A percentile compares a stretch with the other conserved stretches of the same genome.
Conservation (phyloP, 257 asterid genomes). For the Paulownia fortunei region DNA sequence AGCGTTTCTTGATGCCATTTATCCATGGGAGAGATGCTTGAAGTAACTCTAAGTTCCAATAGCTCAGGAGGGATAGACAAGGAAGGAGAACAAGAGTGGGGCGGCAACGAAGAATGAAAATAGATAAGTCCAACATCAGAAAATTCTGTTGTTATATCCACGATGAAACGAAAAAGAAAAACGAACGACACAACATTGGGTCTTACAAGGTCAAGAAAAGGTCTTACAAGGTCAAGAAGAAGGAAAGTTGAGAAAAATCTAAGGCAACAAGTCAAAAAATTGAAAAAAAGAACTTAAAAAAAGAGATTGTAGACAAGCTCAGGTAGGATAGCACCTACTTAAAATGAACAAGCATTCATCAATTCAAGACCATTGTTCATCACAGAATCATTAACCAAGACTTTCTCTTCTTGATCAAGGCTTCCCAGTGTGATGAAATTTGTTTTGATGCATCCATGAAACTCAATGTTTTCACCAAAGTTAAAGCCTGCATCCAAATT, state of each 20-base stretch:
- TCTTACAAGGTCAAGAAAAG: constrained; percentile 99
- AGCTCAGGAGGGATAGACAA: constrained; percentile 99
- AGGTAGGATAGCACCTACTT: constrained; percentile 78
- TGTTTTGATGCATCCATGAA: constrained; percentile 29
- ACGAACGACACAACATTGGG: constrained; percentile 27
- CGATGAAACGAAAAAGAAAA: neutral
- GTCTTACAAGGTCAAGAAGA: constrained; percentile 99
- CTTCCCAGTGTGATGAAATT: neutral
- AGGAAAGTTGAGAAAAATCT: constrained; percentile 24
- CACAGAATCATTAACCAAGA: constrained; percentile 1
- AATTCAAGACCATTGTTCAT: constrained; percentile 10
- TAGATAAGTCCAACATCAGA: constrained; percentile 29
- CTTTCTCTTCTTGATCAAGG: constrained; percentile 37
- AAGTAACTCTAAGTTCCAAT: constrained; percentile 12
- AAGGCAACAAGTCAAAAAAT: constrained; percentile 74
- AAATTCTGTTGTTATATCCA: constrained; percentile 24
- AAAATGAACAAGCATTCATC: neutral
- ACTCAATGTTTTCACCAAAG: constrained; percentile 7
- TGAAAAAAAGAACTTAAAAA: neutral
- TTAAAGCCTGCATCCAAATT: constrained; percentile 51
- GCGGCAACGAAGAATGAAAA: constrained; percentile 30
- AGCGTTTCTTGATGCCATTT: neutral
- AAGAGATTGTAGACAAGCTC: constrained; percentile 56
- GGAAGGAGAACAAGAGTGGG: constrained; percentile 91
- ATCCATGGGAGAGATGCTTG: neutral